Conservation (phyloP, 225 moss, liverwort and hornwort species). For the Asterella californica region DNA sequence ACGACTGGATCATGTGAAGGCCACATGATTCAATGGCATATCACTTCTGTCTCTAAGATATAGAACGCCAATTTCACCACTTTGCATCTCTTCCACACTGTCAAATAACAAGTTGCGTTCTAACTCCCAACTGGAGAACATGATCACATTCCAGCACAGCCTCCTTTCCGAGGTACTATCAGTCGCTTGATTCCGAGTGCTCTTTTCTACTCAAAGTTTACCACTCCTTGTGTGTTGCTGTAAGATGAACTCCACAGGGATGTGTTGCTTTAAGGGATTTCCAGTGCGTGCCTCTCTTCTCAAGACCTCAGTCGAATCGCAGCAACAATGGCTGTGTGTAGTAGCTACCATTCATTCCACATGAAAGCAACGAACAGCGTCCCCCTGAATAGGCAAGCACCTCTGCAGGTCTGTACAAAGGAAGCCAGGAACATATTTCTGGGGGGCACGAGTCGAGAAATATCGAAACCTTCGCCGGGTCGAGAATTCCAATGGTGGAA, state of each 20-base stretch:
- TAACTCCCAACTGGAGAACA: background rate
- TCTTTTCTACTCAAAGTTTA: background rate
- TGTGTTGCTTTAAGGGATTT: background rate
- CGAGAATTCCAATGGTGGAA: too few relatives aligned
- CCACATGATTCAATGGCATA: background rate
- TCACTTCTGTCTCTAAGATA: background rate
- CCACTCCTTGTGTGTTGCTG: background rate
- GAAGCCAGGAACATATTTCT: too few relatives aligned
- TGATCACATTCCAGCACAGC: background rate
- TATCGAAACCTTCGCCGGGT: too few relatives aligned
- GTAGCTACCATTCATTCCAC: too few relatives aligned
- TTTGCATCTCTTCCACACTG: background rate
- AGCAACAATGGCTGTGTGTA: conserved; percentile 17
- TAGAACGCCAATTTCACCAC: background rate
- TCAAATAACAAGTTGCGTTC: background rate
- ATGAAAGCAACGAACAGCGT: too few relatives aligned
- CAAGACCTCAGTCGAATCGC: background rate
- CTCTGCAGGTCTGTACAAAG: too few relatives aligned
- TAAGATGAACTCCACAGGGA: background rate
- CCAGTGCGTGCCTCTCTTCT: too few relatives aligned
- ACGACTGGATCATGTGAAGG: background rate
- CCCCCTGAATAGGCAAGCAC: too few relatives aligned
- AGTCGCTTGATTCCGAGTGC: background rate
- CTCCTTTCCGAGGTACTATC: background rate
- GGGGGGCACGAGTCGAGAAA: too few relatives aligned